phyloP scores from a whole-genome alignment of 805 yeast species.

The Naumovozyma baii region DNA sequence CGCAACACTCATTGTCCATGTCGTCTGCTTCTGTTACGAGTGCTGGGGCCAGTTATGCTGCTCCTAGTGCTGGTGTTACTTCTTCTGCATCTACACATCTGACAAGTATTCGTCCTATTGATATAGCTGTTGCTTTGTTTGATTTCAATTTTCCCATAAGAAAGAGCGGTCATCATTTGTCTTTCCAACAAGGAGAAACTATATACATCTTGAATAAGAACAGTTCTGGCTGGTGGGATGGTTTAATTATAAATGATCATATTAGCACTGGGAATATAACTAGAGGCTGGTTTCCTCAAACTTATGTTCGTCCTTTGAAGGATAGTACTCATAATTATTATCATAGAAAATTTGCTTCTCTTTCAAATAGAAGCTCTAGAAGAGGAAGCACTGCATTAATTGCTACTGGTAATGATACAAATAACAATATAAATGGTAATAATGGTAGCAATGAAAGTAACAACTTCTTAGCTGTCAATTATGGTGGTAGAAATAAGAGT shows the following conservation, averaged over 20 bases:
- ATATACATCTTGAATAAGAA: constrained; percentile 58
- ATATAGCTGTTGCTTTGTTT: constrained; percentile 11
- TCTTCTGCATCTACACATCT: too few relatives aligned
- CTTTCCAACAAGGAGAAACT: constrained; percentile 48
- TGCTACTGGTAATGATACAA: not conserved
- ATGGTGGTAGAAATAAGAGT: constrained; percentile 1
- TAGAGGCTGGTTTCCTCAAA: constrained; percentile 83
- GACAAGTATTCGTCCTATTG: constrained; percentile 4
- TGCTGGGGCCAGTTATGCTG: not conserved
- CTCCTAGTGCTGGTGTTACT: too few relatives aligned
- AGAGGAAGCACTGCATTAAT: constrained; percentile 16
- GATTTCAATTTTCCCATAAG: constrained; percentile 3
- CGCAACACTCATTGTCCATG: not conserved
- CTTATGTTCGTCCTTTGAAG: constrained; percentile 30
- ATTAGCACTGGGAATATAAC: constrained; percentile 26
- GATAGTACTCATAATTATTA: constrained; percentile 3
- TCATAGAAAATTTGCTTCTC: not conserved
- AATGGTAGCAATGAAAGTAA: not conserved
- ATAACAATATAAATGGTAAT: not conserved
- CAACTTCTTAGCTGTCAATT: not conserved
- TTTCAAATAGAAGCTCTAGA: constrained; percentile 7
- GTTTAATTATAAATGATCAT: constrained; percentile 33
- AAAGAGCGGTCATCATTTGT: constrained; percentile 8
- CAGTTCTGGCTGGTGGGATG: constrained; percentile 83
- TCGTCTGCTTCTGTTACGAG: not conserved